Base-by-base conservation (phyloP, 768 basidiomycete species). In the Podaxis sp. region DNA sequence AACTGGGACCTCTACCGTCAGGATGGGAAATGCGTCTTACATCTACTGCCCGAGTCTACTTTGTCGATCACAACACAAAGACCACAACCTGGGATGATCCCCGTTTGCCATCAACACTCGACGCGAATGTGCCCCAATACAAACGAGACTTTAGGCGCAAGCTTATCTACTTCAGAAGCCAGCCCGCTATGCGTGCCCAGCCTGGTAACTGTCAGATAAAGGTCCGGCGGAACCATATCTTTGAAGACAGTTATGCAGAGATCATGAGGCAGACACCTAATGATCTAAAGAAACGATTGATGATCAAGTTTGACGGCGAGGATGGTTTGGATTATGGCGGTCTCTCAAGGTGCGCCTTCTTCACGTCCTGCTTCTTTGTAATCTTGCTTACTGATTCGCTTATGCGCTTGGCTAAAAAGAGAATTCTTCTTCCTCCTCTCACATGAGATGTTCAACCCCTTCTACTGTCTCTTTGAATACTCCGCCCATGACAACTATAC, bases 1-100 rank as follows among this genome's bases (percentile, higher is more conserved):
- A 98, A 72, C 89, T 99, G 24, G 97, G 97, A 2, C 97, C 97
- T 30, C 77, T 99, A 22, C 97, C 97, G 3, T 95, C 93, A 46
- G 97, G 97, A 60, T 99, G 97, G 97, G 97, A 99, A 76, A 99
- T 99, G 97, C 93, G 97, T 51, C 90, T 99, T 57, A 99, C 97
- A 5, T 90, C 93, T 3, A 99, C 97, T 0, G 96, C 97, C 1
- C 89, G 97, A 53, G 97, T 99, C 6, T 99, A 99, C 81, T 99
- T 99, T 72, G 97, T 99, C 58, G 97, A 99, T 75, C 97, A 99
- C 80, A 99, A 99, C 78, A 99, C 97, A 60, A 98, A 99, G 86
- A 99, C 97, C 36, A 99, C 97, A 33, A 99, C 97, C 1, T 99
- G 97, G 97, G 97, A 99, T 74, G 97, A 99, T 74, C 96, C 96